Conservation (phyloP, 73 alveolate species). For the Paramecium tetraurelia region DNA sequence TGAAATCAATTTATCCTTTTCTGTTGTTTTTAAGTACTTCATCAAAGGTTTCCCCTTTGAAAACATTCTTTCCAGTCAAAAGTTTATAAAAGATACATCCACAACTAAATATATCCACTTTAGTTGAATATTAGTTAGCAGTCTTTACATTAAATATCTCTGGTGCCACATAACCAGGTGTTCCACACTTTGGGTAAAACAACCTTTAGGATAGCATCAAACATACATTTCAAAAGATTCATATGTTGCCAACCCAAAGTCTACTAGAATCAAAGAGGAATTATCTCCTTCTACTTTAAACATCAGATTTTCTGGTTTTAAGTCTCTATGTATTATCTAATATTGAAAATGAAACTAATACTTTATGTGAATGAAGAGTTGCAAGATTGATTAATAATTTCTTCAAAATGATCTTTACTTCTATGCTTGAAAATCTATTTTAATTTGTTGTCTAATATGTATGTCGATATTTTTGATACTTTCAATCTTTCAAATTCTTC, state of each 20-base stretch:
- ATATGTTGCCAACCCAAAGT: constrained; percentile 52
- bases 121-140: background rate
- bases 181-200: constrained; percentile 53
- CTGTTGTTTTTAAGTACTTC: background rate
- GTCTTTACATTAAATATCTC: constrained; percentile 61
- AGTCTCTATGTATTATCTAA: constrained; percentile 49
- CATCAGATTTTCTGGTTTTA: constrained; percentile 57
- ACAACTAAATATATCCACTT: constrained; percentile 48
- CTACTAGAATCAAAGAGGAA: constrained; percentile 1
- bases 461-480: background rate
- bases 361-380: constrained; percentile 53
- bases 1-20: background rate
- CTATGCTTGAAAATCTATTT: background rate
- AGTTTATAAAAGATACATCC: constrained; percentile 59
- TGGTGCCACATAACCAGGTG: constrained; percentile 73
- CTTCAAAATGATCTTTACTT: background rate
- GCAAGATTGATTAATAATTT: background rate
- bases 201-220: background rate
- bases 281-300: background rate
- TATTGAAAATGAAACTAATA: background rate
- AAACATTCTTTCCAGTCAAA: constrained; percentile 56
- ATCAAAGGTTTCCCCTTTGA: constrained; percentile 26
- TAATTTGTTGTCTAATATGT: background rate
- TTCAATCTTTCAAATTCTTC: background rate
- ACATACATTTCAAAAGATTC: constrained; percentile 17